phyloP scores from a whole-genome alignment of 768 basidiomycete species.

The Goffeauzyma gilvescens region DNA sequence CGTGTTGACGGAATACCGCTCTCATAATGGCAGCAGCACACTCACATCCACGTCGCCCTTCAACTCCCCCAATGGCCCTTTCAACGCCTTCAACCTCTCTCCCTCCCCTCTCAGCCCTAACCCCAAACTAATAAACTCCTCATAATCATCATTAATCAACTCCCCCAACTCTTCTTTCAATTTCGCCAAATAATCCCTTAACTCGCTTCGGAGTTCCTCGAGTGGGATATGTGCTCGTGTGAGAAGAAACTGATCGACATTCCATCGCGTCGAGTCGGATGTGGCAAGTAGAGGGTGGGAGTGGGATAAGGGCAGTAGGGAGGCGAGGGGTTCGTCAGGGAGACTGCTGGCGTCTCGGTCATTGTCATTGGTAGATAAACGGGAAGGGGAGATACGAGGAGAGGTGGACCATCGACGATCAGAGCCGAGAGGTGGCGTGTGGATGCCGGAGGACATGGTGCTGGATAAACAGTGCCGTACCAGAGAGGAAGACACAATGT shows the following conservation, averaged over 20 bases:
- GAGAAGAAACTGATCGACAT: constrained; percentile 71
- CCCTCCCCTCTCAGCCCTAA: constrained; percentile 80
- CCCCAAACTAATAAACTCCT: constrained; percentile 88
- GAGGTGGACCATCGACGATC: neutral
- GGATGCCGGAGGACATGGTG: too few relatives aligned
- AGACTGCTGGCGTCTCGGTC: too few relatives aligned
- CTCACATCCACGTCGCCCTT: constrained; percentile 51
- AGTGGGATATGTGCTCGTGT: constrained; percentile 68
- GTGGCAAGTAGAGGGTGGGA: constrained; percentile 52
- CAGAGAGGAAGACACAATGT: too few relatives aligned
- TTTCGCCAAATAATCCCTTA: constrained; percentile 61
- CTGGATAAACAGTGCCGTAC: too few relatives aligned
- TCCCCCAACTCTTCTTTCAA: constrained; percentile 86
- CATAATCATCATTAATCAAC: constrained; percentile 94
- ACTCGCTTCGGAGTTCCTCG: constrained; percentile 66
- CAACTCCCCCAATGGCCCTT: constrained; percentile 44
- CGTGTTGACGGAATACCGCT: too few relatives aligned
- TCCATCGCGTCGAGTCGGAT: constrained; percentile 39
- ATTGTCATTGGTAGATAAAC: neutral
- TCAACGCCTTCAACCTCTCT: constrained; percentile 41
- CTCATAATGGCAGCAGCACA: constrained; percentile 14
- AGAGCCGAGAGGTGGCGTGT: neutral
- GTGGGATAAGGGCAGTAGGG: constrained; percentile 52
- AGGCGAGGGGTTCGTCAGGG: too few relatives aligned
- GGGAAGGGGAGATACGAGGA: neutral